phyloP scores from a whole-genome alignment of 2,329 filamentous ascomycete species.

The Chaetomium sp. region DNA sequence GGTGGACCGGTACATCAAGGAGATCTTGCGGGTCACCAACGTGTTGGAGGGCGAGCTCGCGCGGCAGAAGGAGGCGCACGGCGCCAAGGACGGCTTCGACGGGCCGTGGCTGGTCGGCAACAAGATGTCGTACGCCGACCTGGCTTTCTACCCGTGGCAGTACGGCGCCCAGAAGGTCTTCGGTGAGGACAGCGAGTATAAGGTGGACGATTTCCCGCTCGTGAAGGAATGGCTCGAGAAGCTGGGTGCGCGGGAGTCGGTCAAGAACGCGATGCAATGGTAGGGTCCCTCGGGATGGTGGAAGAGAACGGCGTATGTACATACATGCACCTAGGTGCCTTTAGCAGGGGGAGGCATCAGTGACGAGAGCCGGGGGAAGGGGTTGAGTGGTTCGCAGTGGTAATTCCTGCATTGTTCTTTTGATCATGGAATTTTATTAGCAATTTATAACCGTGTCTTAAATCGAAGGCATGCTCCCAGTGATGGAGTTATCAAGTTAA shows the following conservation, averaged over 20 bases:
- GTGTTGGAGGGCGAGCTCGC: slow-evolving; percentile 33
- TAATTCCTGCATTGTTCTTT: no score
- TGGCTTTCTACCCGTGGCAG: slow-evolving; percentile 34
- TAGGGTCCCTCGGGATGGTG: not conserved
- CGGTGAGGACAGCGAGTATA: slow-evolving; percentile 3
- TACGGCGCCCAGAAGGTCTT: not conserved
- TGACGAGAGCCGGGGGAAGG: not conserved
- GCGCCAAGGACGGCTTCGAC: slow-evolving; percentile 13
- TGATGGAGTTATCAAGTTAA: no score
- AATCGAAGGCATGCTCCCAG: no score
- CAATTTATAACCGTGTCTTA: no score
- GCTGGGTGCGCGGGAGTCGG: slow-evolving; percentile 21
- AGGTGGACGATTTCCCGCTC: slow-evolving; percentile 25
- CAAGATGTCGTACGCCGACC: slow-evolving; percentile 34
- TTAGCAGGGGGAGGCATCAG: not conserved
- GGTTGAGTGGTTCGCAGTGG: no score
- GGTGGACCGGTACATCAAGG: slow-evolving; percentile 35
- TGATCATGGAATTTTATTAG: no score
- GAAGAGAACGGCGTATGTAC: not conserved
- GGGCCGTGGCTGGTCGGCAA: slow-evolving; percentile 37
- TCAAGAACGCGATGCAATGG: not conserved
- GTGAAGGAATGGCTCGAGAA: slow-evolving; percentile 30
- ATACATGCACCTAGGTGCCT: not conserved
- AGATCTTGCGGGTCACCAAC: slow-evolving; percentile 34
- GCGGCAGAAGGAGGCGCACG: slow-evolving; percentile 28